Base-by-base conservation (phyloP, 352 stramenopile genomes). In the Pythium utonaiense region DNA sequence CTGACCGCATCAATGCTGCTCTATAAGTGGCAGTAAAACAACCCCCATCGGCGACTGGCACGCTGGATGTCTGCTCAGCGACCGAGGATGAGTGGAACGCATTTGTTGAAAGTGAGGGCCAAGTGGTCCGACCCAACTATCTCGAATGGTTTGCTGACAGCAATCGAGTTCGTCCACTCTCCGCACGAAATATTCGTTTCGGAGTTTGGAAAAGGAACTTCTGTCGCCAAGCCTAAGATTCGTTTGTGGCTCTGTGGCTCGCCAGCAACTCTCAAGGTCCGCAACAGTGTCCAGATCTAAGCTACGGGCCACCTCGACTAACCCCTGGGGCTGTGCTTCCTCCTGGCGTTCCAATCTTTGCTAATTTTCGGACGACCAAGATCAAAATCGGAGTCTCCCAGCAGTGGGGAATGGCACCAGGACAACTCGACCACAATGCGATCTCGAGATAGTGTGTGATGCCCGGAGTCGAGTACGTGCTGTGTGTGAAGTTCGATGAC, bases 11-110 rank as follows among this genome's bases (percentile, higher is more conserved):
- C 63, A 73, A 71, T 54, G 65, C 61, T 73, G 69, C 69, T 68
- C 60, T 76, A 40, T 57, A 76, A 71, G 58, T 54, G 53, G 69
- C 64, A 70, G 31, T 73, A 25, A 42, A 24, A 58, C 64, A 73
- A 49, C 69, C 67, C 70, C 64, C 64, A 70, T 64, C 60, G 40
- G 22, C 42, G 45, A 62, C 45, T 57, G 57, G 65, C 16, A 67
- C 58, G 42, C 53, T 75, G 56, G 24, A 47, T 66, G 67, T 77
- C 33, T 71, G 70, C 44, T 58, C 68, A 16, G 70, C 62, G 66
- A 77, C 66, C 21, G 70, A 70, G 70, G 70, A 73, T 45, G 66
- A 77, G 61, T 75, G 64, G 69, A 75, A 75, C 64, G 60, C 54
- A 45, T 73, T 75, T 61, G 64, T 27, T 62, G 59, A 77, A 62